Conservation (phyloP, 2,329 filamentous ascomycete genomes). For the Hypoxylon sp. region DNA sequence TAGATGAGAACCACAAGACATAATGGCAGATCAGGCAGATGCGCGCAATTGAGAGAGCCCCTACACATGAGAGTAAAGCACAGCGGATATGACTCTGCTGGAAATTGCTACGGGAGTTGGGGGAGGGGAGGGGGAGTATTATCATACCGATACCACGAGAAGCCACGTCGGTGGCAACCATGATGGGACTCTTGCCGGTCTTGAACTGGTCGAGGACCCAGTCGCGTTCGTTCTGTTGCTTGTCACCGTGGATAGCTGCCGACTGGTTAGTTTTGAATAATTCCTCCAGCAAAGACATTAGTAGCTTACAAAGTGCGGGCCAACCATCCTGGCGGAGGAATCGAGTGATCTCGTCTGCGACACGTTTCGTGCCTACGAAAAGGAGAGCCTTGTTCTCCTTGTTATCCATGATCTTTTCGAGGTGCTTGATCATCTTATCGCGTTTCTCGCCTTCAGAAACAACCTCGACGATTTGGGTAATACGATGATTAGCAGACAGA, state of each 20-base stretch:
- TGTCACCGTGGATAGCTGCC: constrained; percentile 95
- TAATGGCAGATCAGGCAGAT: constrained; percentile 86
- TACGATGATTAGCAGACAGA: constrained; percentile 95
- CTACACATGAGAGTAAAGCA: constrained; percentile 94
- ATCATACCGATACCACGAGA: constrained; percentile 99
- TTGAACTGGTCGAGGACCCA: constrained; percentile 99
- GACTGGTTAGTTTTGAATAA: constrained; percentile 57
- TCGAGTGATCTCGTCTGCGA: constrained; percentile 96
- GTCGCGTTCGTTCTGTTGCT: constrained; percentile 99
- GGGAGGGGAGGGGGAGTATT: constrained; percentile 70
- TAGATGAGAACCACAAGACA: constrained; percentile 82
- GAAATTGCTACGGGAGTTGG: constrained; percentile 62
- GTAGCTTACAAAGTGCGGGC: constrained; percentile 88
- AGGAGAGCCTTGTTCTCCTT: constrained; percentile 95
- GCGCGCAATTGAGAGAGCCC: constrained; percentile 89
- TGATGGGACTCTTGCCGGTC: constrained; percentile 98
- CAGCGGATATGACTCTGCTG: constrained; percentile 70
- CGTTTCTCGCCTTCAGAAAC: constrained; percentile 97
- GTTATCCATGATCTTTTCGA: constrained; percentile 98
- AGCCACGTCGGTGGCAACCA: constrained; percentile 99
- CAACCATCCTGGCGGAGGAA: constrained; percentile 98
- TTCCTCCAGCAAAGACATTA: constrained; percentile 56
- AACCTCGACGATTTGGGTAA: constrained; percentile 97
- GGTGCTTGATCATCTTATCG: constrained; percentile 95
- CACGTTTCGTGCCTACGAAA: constrained; percentile 93